Evolutionary conservation across 2,329 filamentous ascomycete species (phyloP), one percentile per base, ranked within the genome.

Genomic region (Lecanicillium sp.): DNA sequence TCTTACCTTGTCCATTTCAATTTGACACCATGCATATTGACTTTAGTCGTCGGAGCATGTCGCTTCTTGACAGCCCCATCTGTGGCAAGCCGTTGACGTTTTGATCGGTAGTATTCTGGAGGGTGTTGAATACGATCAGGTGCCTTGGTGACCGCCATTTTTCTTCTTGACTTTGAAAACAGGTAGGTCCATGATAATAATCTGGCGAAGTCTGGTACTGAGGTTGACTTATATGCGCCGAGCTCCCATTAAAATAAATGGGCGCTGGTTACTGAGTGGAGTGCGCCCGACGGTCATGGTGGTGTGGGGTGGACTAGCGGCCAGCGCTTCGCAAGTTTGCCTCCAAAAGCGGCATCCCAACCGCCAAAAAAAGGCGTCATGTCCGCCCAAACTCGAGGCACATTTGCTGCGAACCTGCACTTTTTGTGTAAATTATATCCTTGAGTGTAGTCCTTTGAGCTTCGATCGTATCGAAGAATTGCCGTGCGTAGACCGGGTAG

Each of bases 311-410:
- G 33, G 21, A 26, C 32, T 44, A 24, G 32, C 42, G 42, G 32
- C 32, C 23, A 24, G 42, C 42, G 42, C 42, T 45, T 45, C 42
- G 44, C 35, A 40, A 40, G 37, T 47, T 47, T 20, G 37, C 44
- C 35, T 47, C 44, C 15, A 47, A 47, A 47, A 40, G 44, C 36
- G 37, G 44, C 44, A 47, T 40, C 44, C 44, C 26, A 40, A 40
- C 35, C 37, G 21, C 44, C 37, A 33, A 47, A 47, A 47, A 47
- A 32, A 9, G 44, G 17, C 37, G 21, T 40, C 44, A 33, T 39
- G 26, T 39, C 44, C 35, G 35, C 44, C 36, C 9, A 17, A 47
- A 47, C 14, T 47, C 35, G 44, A 40, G 44, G 19, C 29, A 32
- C 35, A 39, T 47, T 47, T 47, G 44, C 26, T 32, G 44, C 17